These are phyloP conservation scores for Morella rubra DNA, from an alignment of 306 rosid species.

Conservation along the genomic window DNA sequence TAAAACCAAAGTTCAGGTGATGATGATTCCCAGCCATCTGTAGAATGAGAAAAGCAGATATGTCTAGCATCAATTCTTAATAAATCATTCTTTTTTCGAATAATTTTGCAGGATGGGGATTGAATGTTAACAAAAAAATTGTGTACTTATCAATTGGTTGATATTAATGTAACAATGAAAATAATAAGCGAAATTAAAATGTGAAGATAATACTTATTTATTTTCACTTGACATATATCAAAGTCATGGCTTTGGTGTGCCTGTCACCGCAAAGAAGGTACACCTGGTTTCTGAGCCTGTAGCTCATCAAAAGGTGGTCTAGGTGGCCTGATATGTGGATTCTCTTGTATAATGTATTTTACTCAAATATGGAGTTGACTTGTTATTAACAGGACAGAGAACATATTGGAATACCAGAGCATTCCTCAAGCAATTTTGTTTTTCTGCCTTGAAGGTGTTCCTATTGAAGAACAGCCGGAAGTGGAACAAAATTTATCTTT, in stretches of 20 bases:
- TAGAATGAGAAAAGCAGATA: not conserved
- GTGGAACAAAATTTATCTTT: too few species aligned
- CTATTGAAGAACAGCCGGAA: too few species aligned
- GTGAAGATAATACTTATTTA: not conserved
- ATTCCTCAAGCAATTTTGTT: too few species aligned
- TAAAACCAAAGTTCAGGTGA: not conserved
- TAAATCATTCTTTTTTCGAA: not conserved
- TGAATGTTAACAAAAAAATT: not conserved
- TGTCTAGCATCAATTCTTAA: not conserved
- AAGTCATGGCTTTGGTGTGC: not conserved
- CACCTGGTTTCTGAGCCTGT: not conserved
- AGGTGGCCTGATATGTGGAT: not conserved
- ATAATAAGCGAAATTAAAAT: not conserved
- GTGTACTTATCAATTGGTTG: not conserved
- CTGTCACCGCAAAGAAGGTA: not conserved
- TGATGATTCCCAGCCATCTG: not conserved
- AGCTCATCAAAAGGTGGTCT: not conserved
- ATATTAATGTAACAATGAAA: not conserved
- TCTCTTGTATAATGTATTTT: not conserved
- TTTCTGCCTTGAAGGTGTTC: too few species aligned
- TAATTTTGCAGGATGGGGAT: conserved; percentile 1
- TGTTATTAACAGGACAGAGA: not conserved
- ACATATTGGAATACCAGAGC: not conserved
- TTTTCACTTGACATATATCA: not conserved
- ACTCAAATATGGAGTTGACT: not conserved